Evolutionary conservation across 202 grass and related monocot genomes (phyloP).

Genomic region (Sporobolus alterniflorus): DNA sequence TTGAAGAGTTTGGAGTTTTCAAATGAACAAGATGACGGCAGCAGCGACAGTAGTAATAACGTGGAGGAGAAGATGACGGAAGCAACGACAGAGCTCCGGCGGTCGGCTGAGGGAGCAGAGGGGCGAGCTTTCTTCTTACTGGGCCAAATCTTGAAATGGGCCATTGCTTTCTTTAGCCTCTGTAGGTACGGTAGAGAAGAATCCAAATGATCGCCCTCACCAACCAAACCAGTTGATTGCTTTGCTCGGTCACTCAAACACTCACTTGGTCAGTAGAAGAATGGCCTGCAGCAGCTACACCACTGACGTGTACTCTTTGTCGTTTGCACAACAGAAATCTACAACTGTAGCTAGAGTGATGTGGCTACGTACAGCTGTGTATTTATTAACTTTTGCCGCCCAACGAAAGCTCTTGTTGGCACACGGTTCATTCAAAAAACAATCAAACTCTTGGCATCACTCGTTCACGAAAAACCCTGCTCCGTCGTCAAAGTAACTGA

Average conservation of each 20-base stretch:
- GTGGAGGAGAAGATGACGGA: background rate
- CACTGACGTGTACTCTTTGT: no score
- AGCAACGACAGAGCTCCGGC: background rate
- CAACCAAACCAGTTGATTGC: no score
- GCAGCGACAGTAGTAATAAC: background rate
- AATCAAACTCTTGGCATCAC: no score
- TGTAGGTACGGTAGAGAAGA: no score
- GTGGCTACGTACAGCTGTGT: background rate
- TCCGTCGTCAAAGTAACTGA: no score
- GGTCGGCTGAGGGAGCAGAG: slow-evolving; percentile 55
- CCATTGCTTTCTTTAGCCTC: background rate
- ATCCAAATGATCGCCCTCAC: no score
- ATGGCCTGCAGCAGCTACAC: no score
- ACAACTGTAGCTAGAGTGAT: background rate
- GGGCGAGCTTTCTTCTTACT: slow-evolving; percentile 16
- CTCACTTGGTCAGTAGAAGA: no score
- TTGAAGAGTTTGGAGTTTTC: slow-evolving; percentile 29
- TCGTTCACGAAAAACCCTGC: no score
- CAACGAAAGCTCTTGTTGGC: no score
- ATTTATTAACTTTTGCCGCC: background rate
- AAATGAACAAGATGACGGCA: slow-evolving; percentile 18
- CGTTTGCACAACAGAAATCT: background rate
- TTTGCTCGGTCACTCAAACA: no score
- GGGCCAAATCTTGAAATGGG: background rate
- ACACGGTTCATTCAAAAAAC: no score